Evolutionary conservation across 2,329 filamentous ascomycete genomes (phyloP).

Genomic region (Pseudohalonectria lignicola): DNA sequence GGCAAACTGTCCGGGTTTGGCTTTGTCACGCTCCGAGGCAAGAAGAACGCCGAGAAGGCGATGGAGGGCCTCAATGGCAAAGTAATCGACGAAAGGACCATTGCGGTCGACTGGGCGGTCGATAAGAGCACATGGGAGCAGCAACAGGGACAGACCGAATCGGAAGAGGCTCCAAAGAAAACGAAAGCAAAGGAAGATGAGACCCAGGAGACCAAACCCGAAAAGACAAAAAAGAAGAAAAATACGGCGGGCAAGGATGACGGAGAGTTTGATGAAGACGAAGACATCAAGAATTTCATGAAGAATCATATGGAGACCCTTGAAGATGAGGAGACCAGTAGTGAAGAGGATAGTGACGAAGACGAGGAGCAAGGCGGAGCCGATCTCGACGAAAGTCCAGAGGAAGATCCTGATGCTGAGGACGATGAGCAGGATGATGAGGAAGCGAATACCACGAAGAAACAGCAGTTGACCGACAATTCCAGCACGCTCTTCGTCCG

Average conservation of each 20-base stretch:
- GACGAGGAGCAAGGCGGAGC: slow-evolving; percentile 28
- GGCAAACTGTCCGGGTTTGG: slow-evolving; percentile 78
- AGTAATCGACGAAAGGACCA: slow-evolving; percentile 71
- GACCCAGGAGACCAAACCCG: slow-evolving; percentile 17
- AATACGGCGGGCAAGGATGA: slow-evolving; percentile 19
- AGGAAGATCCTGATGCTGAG: slow-evolving; percentile 14
- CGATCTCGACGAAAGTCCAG: slow-evolving; percentile 25
- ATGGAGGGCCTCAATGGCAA: slow-evolving; percentile 81
- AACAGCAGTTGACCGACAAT: slow-evolving; percentile 42
- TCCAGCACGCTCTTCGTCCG: slow-evolving; percentile 80
- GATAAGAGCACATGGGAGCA: slow-evolving; percentile 80
- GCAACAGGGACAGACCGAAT: slow-evolving; percentile 35
- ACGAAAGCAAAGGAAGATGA: slow-evolving; percentile 27
- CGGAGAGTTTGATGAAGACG: slow-evolving; percentile 21
- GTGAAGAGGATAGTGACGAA: slow-evolving; percentile 32
- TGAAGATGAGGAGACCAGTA: slow-evolving; percentile 43
- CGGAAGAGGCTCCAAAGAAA: slow-evolving; percentile 16
- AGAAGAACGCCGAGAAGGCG: slow-evolving; percentile 85
- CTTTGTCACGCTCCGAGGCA: slow-evolving; percentile 79
- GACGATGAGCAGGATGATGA: slow-evolving; percentile 13
- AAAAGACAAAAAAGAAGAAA: slow-evolving; percentile 11
- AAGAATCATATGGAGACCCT: slow-evolving; percentile 46
- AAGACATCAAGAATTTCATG: slow-evolving; percentile 41
- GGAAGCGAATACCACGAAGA: slow-evolving; percentile 24
- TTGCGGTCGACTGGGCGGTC: slow-evolving; percentile 96